Evolutionary conservation across 2,329 filamentous ascomycete species (phyloP).

Genomic region (Penicillium italicum): DNA sequence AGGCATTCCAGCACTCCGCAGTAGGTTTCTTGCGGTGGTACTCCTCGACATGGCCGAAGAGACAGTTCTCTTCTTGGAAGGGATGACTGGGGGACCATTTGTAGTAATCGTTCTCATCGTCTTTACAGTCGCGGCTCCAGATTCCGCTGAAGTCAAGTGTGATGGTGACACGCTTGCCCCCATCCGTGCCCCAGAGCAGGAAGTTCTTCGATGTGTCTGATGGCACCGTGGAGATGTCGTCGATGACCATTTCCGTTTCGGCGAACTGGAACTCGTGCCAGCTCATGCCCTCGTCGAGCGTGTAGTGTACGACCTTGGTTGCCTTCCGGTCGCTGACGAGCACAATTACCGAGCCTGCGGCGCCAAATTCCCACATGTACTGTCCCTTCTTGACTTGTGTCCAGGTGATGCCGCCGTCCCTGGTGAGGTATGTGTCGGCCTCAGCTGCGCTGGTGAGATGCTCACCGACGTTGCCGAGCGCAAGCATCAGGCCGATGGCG

Average conservation of each 20-base stretch:
- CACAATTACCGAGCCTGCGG: constrained; percentile 88
- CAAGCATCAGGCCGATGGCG: constrained; percentile 87
- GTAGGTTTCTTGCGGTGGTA: constrained; percentile 88
- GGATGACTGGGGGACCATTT: constrained; percentile 88
- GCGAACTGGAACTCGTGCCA: constrained; percentile 76
- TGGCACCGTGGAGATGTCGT: constrained; percentile 80
- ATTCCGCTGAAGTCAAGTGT: constrained; percentile 88
- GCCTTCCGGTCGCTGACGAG: constrained; percentile 70
- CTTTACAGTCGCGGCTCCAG: constrained; percentile 64
- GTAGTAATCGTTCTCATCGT: constrained; percentile 67
- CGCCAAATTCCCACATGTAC: constrained; percentile 92
- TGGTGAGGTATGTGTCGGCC: constrained; percentile 85
- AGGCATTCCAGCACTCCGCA: constrained; percentile 75
- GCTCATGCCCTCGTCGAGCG: constrained; percentile 72
- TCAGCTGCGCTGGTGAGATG: constrained; percentile 64
- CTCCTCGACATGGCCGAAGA: constrained; percentile 86
- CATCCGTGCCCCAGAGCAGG: constrained; percentile 73
- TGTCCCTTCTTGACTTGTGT: constrained; percentile 77
- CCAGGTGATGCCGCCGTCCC: constrained; percentile 89
- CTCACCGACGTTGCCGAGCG: constrained; percentile 82
- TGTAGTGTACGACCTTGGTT: constrained; percentile 70
- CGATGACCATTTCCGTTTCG: constrained; percentile 66
- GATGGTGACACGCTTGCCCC: constrained; percentile 61
- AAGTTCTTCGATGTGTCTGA: constrained; percentile 90
- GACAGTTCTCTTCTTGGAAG: constrained; percentile 69